Evolutionary conservation across 805 yeast species (phyloP), one percentile per base, ranked within the genome.

Genomic region (Kazachstania psychrophila): DNA sequence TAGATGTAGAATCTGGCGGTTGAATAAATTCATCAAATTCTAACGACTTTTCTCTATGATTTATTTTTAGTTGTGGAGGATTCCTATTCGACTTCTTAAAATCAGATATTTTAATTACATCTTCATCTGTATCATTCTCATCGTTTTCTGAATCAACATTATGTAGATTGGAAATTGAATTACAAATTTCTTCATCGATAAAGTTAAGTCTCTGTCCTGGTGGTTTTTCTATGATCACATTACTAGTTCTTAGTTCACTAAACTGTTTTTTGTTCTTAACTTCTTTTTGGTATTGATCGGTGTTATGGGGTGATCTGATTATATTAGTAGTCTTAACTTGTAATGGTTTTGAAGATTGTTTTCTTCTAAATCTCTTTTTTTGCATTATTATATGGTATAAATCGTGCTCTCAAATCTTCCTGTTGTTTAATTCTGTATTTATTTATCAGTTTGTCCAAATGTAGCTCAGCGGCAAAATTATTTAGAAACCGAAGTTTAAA

Each of bases 1-100:
- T 55, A 3, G 60, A 55, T 4, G 60, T 55, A 3, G 56, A 51
- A 17, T 53, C 46, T 13, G 60, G 60, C 4, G 58, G 58, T 41
- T 51, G 54, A 31, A 46, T 51, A 33, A 55, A 48, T 23, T 55
- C 58, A 10, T 51, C 54, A 16, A 49, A 36, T 24, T 47, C 43
- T 14, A 55, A 34, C 8, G 60, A 54, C 3, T 41, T 32, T 8
- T 29, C 34, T 35, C 23, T 7, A 23, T 13, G 17, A 17, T 23
- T 17, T 17, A 6, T 14, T 12, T 23, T 9, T 13, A 23, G n/a
- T 23, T 23, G 25, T 4, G 6, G n/a, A 25, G 28, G 28, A 6
- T 13, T 6, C 9, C 11, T 14, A 6, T 26, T 11, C 6, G n/a
- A 13, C 4, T 27, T 25, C 12, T 16, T 9, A 5, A 34, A 11